Conservation (phyloP, 768 basidiomycete species). For the Tubosaeta brunneosetosa region DNA sequence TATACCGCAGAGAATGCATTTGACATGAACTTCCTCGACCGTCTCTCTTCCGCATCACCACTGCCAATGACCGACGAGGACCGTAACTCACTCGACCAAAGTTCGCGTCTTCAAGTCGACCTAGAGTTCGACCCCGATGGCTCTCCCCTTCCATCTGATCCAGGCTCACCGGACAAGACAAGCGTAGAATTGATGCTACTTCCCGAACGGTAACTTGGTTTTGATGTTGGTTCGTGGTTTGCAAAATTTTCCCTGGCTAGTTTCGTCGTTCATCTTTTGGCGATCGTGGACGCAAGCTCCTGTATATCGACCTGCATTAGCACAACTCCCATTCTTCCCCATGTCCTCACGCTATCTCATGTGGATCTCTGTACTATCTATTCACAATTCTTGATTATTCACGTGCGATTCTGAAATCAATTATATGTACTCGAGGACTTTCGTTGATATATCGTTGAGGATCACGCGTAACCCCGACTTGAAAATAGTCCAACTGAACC, state of each 20-base stretch:
- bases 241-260: background rate
- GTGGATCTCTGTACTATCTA: conserved; percentile 10
- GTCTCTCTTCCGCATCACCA: conserved; percentile 35
- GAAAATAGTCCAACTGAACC: background rate
- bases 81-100: conserved; percentile 12
- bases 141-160: conserved; percentile 32
- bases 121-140: conserved; percentile 42
- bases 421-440: too few species aligned
- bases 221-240: background rate
- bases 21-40: conserved; percentile 39
- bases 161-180: conserved; percentile 42
- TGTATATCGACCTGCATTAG: conserved; percentile 16
- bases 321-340: background rate
- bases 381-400: conserved; percentile 6
- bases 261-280: conserved; percentile 11
- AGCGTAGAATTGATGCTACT: conserved; percentile 37
- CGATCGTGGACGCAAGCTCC: conserved; percentile 17
- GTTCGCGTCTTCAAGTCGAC: conserved; percentile 13
- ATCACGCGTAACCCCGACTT: background rate
- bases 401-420: too few species aligned
- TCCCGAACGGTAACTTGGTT: conserved; percentile 37
- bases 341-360: conserved; percentile 10
- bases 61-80: conserved; percentile 34
- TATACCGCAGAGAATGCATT: conserved; percentile 24
- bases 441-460: too few species aligned